Percentiles rank a stretch among this genome's conserved stretches.
Evolutionary conservation across 257 asterid species (phyloP).

Genomic region (Solanum bukasovii): DNA sequence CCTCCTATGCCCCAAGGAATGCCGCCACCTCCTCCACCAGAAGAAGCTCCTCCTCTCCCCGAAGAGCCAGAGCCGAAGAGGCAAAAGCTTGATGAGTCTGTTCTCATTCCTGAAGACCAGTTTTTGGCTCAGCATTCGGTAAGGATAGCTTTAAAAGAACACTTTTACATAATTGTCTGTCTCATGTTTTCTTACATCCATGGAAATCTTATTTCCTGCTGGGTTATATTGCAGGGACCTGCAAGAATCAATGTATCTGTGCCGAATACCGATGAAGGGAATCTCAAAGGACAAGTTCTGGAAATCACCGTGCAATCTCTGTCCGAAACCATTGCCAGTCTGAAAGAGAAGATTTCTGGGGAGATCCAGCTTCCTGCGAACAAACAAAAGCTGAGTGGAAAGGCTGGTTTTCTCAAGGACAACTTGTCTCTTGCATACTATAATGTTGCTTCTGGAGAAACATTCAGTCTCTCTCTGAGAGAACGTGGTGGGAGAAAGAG

Average conservation of each 20-base stretch:
- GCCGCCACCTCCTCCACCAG: constrained; percentile 84
- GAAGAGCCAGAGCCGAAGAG: constrained; percentile 95
- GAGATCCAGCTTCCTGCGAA: constrained; percentile 91
- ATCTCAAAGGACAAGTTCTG: constrained; percentile 76
- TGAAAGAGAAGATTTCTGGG: constrained; percentile 91
- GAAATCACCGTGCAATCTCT: constrained; percentile 70
- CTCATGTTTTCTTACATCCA: not conserved
- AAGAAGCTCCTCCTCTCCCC: constrained; percentile 95
- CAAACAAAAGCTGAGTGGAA: constrained; percentile 95
- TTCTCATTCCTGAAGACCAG: constrained; percentile 81
- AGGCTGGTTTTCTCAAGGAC: constrained; percentile 97
- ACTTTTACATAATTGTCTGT: not conserved
- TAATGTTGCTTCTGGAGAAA: constrained; percentile 66
- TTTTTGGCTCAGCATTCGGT: constrained; percentile 72
- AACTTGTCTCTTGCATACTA: constrained; percentile 89
- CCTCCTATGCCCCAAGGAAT: constrained; percentile 81
- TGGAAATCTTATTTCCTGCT: not conserved
- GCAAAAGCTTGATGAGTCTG: constrained; percentile 79
- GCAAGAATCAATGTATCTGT: constrained; percentile 57
- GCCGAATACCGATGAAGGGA: constrained; percentile 87
- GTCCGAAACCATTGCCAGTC: constrained; percentile 69
- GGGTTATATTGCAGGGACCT: constrained; percentile 58
- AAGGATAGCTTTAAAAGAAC: constrained; percentile 1
- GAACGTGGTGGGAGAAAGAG: constrained; percentile 99
- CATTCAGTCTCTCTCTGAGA: constrained; percentile 73